Evolutionary conservation across 768 basidiomycete species (phyloP), one percentile per base, ranked within the genome.

Genomic region (Mycena rebaudengoi): DNA sequence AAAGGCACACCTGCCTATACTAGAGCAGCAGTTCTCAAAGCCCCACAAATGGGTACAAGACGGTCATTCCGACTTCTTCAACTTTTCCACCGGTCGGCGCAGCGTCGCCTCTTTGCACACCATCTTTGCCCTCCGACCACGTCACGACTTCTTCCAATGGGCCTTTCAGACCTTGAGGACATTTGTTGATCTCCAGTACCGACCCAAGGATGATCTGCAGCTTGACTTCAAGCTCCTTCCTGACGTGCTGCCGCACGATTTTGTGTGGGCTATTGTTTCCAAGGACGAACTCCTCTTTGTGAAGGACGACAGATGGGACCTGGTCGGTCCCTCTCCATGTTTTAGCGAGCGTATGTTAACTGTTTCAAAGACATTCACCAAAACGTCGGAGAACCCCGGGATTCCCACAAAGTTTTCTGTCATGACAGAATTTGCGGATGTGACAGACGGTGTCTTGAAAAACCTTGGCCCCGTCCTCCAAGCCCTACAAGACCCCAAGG

Each of bases 31-130:
- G 75, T 98, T 98, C 79, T 88, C 92, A 12, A 83, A 79, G 45
- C 90, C 94, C 2, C 80, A 83, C 10, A 81, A 79, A 33, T 76
- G 91, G 49, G 82, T 83, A 32, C 58, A 81, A 39, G 94, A 95
- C 69, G 94, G 93, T 20, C 82, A 89, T 69, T 83, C 88, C 4
- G 93, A 95, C 78, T 91, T 88, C 73, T 92, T 94, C 80, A 83
- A 84, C 72, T 98, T 92, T 78, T 94, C 94, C 40, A 95, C 95
- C 3, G 96, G 96, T 55, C 82, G 96, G 62, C 90, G 91, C 62
- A 88, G 87, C 67, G 73, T 95, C 57, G 79, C 85, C 26, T 91
- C 91, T 29, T 82, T 96, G 54, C 95, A 97, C 81, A 88, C 91
- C 50, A 83, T 91, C 69, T 84, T 96, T 75, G 81, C 87, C 44